Evolutionary conservation across 495 filamentous ascomycete genomes (phyloP).

Genomic region (Bathelium albidoporum): DNA sequence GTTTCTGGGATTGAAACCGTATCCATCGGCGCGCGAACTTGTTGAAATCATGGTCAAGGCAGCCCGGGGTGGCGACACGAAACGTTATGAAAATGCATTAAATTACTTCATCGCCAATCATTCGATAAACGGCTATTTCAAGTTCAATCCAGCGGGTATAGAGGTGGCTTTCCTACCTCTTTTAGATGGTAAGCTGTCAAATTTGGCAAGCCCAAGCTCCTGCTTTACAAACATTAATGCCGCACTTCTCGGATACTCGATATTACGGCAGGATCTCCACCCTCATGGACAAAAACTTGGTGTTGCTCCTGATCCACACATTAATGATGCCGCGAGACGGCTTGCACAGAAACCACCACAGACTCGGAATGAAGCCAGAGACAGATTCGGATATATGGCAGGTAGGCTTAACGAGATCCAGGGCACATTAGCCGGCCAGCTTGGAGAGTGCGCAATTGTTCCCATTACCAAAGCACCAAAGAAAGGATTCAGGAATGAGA

Average conservation of each 20-base stretch:
- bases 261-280: constrained; percentile 63
- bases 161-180: constrained; percentile 62
- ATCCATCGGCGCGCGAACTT: constrained; percentile 59
- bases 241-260: constrained; percentile 64
- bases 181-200: constrained; percentile 46
- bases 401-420: constrained; percentile 60
- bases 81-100: constrained; percentile 41
- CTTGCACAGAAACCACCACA: constrained; percentile 61
- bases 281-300: constrained; percentile 72
- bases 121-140: constrained; percentile 60
- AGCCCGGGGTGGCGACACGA: constrained; percentile 41
- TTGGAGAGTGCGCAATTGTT: constrained; percentile 38
- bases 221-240: constrained; percentile 76
- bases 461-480: constrained; percentile 12
- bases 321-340: constrained; percentile 59
- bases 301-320: constrained; percentile 65
- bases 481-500: constrained; percentile 1
- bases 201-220: constrained; percentile 56
- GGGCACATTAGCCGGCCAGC: constrained; percentile 44
- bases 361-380: constrained; percentile 50
- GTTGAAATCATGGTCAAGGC: constrained; percentile 63
- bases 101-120: constrained; percentile 75
- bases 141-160: constrained; percentile 45
- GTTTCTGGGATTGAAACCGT: constrained; percentile 56
- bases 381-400: constrained; percentile 74